Evolutionary conservation across 352 stramenopile genomes (phyloP), one percentile per base, ranked within the genome.

Genomic region (Phytophthora podocarpi): DNA sequence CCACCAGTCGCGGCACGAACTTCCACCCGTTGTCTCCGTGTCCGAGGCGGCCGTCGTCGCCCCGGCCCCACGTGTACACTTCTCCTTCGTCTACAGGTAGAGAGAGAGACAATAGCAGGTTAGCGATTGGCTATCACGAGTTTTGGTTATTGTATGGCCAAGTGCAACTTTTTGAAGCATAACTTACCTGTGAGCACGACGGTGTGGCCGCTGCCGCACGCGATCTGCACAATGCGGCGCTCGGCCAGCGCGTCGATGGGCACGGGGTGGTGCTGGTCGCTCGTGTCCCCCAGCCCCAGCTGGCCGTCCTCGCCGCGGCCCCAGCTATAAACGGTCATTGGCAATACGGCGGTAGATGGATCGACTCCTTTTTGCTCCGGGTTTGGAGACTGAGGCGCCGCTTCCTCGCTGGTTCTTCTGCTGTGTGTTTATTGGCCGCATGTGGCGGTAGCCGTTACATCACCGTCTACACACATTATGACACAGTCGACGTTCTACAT

Each of bases 11-110:
- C 18, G 95, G 95, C n/a, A 98, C 94, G 64, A 98, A 98, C 74
- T 98, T 98, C 95, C 95, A 98, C 42, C 94, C 94, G 72, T 98
- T 98, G 65, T 98, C 90, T 62, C 89, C 87, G 49, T 97, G 90
- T n/a, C 91, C 91, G 28, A 98, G 54, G 1, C 91, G 86, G 0
- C 91, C 91, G 64, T 97, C 90, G 56, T 96, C 82, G 2, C 91
- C 91, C 23, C 90, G 72, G 11, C 90, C 90, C 90, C 90, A 97
- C 48, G 90, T 96, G 70, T 90, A 96, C 40, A 97, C 90, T 51
- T 95, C 80, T 36, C 87, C 89, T 34, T 95, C 85, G 20, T 95
- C 83, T 75, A 26, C 16, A 24, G 6, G 4, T 15, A 24, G 5
- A 51, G 1, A 45, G 28, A 31, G 7, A 23, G 8, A 6, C 58